Evolutionary conservation across 768 basidiomycete species (phyloP), one percentile per base, ranked within the genome.

Genomic region (Mycena crocata): DNA sequence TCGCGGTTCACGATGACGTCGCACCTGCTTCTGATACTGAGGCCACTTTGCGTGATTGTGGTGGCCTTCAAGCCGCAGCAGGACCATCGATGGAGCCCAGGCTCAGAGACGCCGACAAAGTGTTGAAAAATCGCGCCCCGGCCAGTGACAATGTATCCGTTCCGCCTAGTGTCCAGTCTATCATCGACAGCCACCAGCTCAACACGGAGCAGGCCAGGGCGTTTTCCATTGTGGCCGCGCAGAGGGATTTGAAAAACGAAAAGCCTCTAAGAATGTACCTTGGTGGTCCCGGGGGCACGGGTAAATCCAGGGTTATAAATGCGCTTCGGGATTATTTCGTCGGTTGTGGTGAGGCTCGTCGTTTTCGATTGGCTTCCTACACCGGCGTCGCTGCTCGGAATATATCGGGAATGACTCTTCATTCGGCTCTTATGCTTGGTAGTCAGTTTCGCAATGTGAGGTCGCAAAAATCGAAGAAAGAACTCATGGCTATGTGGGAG

Each of bases 351-450:
- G 61, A 83, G 46, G 6, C 10, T 0, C 57, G 75, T 1, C 57
- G 77, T 1, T 76, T 84, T 31, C 56, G 77, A 0, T 57, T 81
- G 0, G 48, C 75, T 7, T 76, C 81, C 0, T 83, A 71, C 49
- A 84, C 80, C 12, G 83, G 83, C 0, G 73, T 79, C 12, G 83
- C 83, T 15, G 84, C 84, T 0, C 48, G 62, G 9, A 79, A 82
- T 39, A 81, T 85, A 7, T 50, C 52, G 0, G 83, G 83, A 0
- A 77, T 77, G 64, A 85, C 84, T 0, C 26, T 84, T 2, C 83
- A 85, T 73, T 35, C 80, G 0, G 78, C 78, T 12, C 56, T 80
- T 0, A 37, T 45, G 39, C 44, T 78, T n/a, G n/a, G n/a, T 0
- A 30, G 26, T 15, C 45, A 67, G 64, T 34, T 69, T 3, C 2